phyloP scores from a whole-genome alignment of 2,329 filamentous ascomycete species.

The Fusarium sublunatum region DNA sequence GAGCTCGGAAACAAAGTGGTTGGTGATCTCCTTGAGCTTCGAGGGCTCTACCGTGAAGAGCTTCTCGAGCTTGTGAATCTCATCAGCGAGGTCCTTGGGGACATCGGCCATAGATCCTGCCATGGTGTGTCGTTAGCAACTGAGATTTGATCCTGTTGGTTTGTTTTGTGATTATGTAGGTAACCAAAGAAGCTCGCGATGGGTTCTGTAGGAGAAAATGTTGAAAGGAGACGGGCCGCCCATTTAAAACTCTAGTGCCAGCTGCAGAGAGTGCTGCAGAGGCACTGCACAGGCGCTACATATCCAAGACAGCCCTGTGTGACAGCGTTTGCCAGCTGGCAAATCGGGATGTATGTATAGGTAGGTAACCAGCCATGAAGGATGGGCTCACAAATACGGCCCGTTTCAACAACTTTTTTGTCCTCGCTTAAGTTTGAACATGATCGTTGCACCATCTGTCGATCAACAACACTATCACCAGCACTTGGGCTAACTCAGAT shows the following conservation, averaged over 20 bases:
- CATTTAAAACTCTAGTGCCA: conserved; percentile 13
- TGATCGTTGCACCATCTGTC: conserved; percentile 28
- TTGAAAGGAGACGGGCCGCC: conserved; percentile 4
- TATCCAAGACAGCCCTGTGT: conserved; percentile 17
- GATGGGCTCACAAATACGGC: conserved; percentile 5
- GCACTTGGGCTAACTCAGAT: conserved; percentile 1
- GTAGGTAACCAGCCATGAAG: background rate
- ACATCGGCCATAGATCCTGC: conserved; percentile 91
- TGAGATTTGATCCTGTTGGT: background rate
- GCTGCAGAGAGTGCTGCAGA: conserved; percentile 1
- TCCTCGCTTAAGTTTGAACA: conserved; percentile 11
- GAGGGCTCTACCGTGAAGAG: conserved; percentile 80
- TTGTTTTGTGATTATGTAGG: background rate
- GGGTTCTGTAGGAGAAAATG: conserved; percentile 1
- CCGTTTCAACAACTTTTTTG: conserved; percentile 15
- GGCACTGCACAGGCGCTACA: conserved; percentile 15
- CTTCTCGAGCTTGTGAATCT: conserved; percentile 87
- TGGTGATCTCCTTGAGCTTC: conserved; percentile 89
- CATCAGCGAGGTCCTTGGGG: conserved; percentile 81
- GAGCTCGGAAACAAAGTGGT: conserved; percentile 90
- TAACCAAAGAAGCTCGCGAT: background rate
- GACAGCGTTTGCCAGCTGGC: conserved; percentile 23
- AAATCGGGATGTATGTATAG: conserved; percentile 3
- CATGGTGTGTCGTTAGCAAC: conserved; percentile 36
- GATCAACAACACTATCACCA: background rate